Evolutionary conservation across 1,139 yeast genomes (phyloP).

Genomic region (Saccharomyces hybrid): DNA sequence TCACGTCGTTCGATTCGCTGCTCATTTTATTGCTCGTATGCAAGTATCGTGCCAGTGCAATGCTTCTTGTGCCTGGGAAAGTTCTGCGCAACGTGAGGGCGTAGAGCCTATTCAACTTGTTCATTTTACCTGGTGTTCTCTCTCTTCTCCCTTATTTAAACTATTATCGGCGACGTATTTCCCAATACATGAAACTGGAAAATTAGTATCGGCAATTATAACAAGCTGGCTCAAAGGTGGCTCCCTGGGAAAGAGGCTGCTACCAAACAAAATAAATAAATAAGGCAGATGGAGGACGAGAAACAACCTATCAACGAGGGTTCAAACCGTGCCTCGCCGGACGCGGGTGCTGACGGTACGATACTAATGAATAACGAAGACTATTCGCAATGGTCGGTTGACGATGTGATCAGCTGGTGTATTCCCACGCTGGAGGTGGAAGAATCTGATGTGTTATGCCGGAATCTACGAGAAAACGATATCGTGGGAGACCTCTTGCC

Average conservation of each 20-base stretch:
- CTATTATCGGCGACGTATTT: background rate
- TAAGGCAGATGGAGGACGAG: background rate
- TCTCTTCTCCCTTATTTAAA: background rate
- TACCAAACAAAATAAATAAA: background rate
- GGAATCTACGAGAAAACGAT: constrained; percentile 43
- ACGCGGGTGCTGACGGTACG: background rate
- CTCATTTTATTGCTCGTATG: constrained; percentile 1
- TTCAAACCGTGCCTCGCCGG: background rate
- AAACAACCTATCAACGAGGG: background rate
- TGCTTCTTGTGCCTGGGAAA: background rate
- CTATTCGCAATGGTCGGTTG: constrained; percentile 14
- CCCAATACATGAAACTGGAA: background rate
- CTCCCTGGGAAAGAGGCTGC: background rate
- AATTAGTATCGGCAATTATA: background rate
- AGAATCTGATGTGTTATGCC: constrained; percentile 10
- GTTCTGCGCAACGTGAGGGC: background rate
- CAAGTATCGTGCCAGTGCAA: background rate
- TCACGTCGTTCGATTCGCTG: constrained; percentile 4
- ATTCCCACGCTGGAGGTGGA: constrained; percentile 10
- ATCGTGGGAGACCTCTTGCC: constrained; percentile 61
- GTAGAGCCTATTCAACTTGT: background rate
- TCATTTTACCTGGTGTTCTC: no score
- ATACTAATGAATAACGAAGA: background rate
- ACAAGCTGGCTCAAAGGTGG: background rate
- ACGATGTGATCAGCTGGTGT: constrained; percentile 24